Evolutionary conservation across 768 basidiomycete genomes (phyloP).

Genomic region (Gloeostereum incarnatum): DNA sequence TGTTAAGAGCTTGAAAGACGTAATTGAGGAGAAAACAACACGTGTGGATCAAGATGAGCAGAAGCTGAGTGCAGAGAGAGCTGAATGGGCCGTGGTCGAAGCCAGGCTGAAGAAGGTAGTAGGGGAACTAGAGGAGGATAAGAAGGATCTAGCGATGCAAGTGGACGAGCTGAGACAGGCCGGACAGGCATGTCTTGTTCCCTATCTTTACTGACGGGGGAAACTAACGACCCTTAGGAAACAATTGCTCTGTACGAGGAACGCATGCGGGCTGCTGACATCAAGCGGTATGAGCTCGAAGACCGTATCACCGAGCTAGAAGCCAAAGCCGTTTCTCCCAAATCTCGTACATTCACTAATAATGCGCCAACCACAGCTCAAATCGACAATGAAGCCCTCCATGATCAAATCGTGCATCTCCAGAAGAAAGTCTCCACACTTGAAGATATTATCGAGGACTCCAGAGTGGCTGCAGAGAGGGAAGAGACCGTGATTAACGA

Average conservation of each 20-base stretch:
- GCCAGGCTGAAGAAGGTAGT: conserved; percentile 3
- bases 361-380: conserved; percentile 46
- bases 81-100: conserved; percentile 1
- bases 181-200: conserved; percentile 56
- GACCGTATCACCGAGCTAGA: conserved; percentile 51
- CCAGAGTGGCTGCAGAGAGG: conserved; percentile 54
- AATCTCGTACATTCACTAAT: conserved; percentile 15
- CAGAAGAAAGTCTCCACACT: conserved; percentile 65
- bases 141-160: conserved; percentile 57
- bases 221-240: conserved; percentile 34
- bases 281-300: conserved; percentile 72
- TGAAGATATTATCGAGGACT: conserved; percentile 84
- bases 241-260: conserved; percentile 95
- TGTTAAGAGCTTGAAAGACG: conserved; percentile 39
- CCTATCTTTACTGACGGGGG: conserved; percentile 1
- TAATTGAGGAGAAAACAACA: conserved; percentile 32
- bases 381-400: conserved; percentile 91
- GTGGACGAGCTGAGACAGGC: conserved; percentile 83
- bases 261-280: conserved; percentile 61
- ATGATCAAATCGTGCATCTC: conserved; percentile 84
- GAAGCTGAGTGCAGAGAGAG: neutral
- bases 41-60: neutral
- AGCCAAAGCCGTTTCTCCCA: conserved; percentile 23
- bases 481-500: conserved; percentile 61
- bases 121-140: conserved; percentile 41